Conservation (phyloP, 352 stramenopile species). For the Phytophthora brassicae region DNA sequence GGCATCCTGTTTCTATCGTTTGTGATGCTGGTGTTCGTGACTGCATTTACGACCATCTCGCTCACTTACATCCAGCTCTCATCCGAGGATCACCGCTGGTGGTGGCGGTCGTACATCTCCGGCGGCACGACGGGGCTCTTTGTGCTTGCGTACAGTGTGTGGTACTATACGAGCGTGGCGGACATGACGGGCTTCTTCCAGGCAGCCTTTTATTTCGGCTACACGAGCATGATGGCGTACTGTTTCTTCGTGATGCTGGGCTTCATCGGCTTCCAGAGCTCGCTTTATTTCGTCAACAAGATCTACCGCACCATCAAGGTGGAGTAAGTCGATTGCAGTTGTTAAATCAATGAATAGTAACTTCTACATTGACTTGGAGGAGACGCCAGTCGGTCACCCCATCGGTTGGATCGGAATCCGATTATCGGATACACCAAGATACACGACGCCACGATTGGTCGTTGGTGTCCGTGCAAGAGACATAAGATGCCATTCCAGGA, state of each 20-base stretch:
- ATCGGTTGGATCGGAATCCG: neutral
- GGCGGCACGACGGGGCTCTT: slow-evolving; percentile 95
- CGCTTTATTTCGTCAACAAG: slow-evolving; percentile 95
- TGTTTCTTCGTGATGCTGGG: slow-evolving; percentile 98
- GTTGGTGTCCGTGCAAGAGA: slow-evolving; percentile 12
- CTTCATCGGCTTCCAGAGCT: slow-evolving; percentile 95
- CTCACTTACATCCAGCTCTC: slow-evolving; percentile 98
- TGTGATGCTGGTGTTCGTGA: slow-evolving; percentile 95
- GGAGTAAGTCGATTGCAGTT: slow-evolving; percentile 79
- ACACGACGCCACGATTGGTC: slow-evolving; percentile 12
- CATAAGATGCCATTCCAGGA: neutral
- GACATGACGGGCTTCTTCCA: slow-evolving; percentile 96
- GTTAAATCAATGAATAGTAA: slow-evolving; percentile 41
- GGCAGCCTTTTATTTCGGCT: slow-evolving; percentile 97
- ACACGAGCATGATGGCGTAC: slow-evolving; percentile 96
- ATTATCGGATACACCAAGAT: slow-evolving; percentile 8
- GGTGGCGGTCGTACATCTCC: slow-evolving; percentile 96
- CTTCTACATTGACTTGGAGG: neutral
- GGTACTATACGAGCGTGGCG: slow-evolving; percentile 94
- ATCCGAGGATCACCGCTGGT: slow-evolving; percentile 96
- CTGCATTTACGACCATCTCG: slow-evolving; percentile 96
- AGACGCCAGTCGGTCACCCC: neutral
- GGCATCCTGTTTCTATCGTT: slow-evolving; percentile 97
- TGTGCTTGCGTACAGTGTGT: slow-evolving; percentile 96
- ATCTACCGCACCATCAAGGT: slow-evolving; percentile 98